Evolutionary conservation across 208 protist genomes (phyloP).

Genomic region (Crithidia mellificae): DNA sequence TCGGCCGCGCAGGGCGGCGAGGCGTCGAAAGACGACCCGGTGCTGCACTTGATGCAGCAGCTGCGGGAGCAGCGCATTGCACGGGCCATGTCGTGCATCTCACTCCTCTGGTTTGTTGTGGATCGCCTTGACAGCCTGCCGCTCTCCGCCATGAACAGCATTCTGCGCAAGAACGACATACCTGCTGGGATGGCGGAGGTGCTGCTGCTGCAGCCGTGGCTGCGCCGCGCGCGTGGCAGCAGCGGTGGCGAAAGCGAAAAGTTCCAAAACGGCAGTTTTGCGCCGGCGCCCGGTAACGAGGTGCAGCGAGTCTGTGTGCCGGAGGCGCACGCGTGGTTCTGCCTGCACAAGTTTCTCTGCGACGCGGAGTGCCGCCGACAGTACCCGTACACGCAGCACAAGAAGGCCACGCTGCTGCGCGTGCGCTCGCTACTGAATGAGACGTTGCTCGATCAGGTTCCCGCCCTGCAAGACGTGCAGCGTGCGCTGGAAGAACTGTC

Average conservation of each 20-base stretch:
- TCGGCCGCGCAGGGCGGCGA: not conserved
- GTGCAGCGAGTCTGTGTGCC: slow-evolving; percentile 74
- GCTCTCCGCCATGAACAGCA: slow-evolving; percentile 68
- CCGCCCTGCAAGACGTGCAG: slow-evolving; percentile 78
- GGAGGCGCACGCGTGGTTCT: slow-evolving; percentile 90
- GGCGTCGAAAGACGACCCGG: slow-evolving; percentile 13
- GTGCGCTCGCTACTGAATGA: slow-evolving; percentile 81
- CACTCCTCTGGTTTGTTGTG: slow-evolving; percentile 89
- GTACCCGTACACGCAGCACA: slow-evolving; percentile 83
- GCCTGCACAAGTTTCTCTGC: slow-evolving; percentile 87
- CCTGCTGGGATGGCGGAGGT: slow-evolving; percentile 76
- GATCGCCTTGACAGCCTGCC: slow-evolving; percentile 77
- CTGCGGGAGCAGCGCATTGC: slow-evolving; percentile 46
- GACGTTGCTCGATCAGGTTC: slow-evolving; percentile 90
- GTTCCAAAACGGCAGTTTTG: slow-evolving; percentile 69
- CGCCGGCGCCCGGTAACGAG: slow-evolving; percentile 53
- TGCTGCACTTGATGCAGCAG: slow-evolving; percentile 44
- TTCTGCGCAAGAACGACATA: slow-evolving; percentile 88
- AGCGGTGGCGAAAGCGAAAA: slow-evolving; percentile 46
- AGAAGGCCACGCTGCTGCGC: slow-evolving; percentile 80
- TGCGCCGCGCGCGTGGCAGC: slow-evolving; percentile 42
- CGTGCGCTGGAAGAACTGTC: slow-evolving; percentile 89
- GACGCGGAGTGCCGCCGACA: slow-evolving; percentile 75
- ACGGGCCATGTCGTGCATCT: slow-evolving; percentile 78
- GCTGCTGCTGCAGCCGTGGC: slow-evolving; percentile 80